Evolutionary conservation across 1,284 basidiomycete genomes (phyloP).

Genomic region (Schizophyllum amplum): DNA sequence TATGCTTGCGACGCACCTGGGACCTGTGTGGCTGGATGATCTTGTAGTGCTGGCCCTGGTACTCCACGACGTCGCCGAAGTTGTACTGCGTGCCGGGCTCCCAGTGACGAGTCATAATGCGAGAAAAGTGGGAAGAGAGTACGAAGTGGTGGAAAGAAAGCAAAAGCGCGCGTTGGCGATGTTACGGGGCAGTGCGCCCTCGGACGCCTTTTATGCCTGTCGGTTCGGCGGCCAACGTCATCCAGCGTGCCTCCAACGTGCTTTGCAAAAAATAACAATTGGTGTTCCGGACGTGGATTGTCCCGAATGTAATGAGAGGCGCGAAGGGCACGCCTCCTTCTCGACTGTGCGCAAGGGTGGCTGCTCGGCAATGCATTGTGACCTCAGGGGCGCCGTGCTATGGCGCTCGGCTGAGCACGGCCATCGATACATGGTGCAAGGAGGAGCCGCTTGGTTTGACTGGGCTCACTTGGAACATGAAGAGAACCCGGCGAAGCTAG

Average conservation of each 20-base stretch:
- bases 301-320: not conserved
- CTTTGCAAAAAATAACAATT: not conserved
- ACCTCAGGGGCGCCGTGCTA: not conserved
- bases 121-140: not conserved
- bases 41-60: constrained; percentile 50
- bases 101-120: constrained; percentile 36
- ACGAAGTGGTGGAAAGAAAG: not conserved
- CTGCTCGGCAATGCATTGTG: not conserved
- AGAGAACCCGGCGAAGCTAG: not conserved
- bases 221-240: not conserved
- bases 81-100: constrained; percentile 57
- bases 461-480: not conserved
- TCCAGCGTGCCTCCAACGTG: not conserved
- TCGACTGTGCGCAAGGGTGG: not conserved
- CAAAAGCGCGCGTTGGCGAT: not conserved
- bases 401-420: not conserved
- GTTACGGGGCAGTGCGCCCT: not conserved
- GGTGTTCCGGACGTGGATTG: not conserved
- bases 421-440: not conserved
- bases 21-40: constrained; percentile 65
- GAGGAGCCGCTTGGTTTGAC: not conserved
- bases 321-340: not conserved
- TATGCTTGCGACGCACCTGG: constrained; percentile 32
- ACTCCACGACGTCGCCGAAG: constrained; percentile 47
- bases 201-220: not conserved